A percentile compares a stretch with the other conserved stretches of the same genome.
These are phyloP conservation scores for Arbutus unedo DNA, from an alignment of 148 eudicot genomes.

Conservation along the genomic window DNA sequence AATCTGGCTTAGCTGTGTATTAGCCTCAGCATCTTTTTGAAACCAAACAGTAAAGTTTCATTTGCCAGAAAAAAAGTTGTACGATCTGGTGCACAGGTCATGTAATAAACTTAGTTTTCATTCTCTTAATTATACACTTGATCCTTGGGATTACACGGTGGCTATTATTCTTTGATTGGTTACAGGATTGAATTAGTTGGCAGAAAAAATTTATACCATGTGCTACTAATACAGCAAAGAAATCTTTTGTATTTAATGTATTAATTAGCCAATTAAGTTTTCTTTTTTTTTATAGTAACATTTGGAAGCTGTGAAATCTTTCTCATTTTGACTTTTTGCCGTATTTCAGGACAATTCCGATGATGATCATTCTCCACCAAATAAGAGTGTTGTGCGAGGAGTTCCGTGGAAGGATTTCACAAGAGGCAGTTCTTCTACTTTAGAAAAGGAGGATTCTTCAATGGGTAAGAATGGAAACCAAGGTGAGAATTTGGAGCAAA, in stretches of 20 bases:
- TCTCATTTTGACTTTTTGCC: not conserved
- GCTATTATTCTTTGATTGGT: not conserved
- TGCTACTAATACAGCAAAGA: constrained; percentile 12
- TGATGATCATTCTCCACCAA: constrained; percentile 37
- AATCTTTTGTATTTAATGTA: constrained; percentile 16
- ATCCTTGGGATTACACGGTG: not conserved
- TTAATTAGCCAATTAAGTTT: not conserved
- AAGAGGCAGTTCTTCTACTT: constrained; percentile 41
- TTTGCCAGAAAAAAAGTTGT: not conserved
- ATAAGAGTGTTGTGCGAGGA: constrained; percentile 58
- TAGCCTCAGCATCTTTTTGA: constrained; percentile 3
- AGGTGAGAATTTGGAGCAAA: constrained; percentile 51
- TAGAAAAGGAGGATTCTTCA: constrained; percentile 50
- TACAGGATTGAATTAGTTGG: constrained; percentile 9
- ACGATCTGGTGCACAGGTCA: not conserved
- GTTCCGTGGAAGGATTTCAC: constrained; percentile 85
- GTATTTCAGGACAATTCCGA: constrained; percentile 58
- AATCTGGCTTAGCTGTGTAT: not conserved
- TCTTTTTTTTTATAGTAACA: constrained; percentile 8
- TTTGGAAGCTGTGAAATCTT: constrained; percentile 16
- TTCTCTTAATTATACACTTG: not conserved
- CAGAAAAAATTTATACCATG: not conserved
- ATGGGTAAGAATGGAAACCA: constrained; percentile 49
- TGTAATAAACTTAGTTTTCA: not conserved
- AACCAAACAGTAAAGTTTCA: not conserved